Percentiles rank a stretch among this genome's conserved stretches.
Conservation (phyloP, 305 asterid genomes). For the Ruellia speciosa region DNA sequence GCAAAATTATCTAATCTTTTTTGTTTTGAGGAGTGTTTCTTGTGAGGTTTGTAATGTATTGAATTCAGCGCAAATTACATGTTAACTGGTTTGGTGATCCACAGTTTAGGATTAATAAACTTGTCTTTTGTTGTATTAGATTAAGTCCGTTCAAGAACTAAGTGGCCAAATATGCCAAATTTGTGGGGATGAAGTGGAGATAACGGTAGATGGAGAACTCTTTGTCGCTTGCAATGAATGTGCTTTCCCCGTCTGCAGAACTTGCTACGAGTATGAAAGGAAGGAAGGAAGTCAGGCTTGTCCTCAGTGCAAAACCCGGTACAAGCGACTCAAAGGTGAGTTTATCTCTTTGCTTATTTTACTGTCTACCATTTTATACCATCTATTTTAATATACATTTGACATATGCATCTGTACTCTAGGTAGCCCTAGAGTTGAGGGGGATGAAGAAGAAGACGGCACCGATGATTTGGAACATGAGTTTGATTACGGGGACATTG, state of each 20-base stretch:
- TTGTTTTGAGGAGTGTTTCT: not conserved
- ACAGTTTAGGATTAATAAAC: not conserved
- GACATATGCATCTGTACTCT: conserved; percentile 15
- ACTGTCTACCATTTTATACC: not conserved
- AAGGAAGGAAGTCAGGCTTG: conserved; percentile 58
- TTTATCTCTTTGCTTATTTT: not conserved
- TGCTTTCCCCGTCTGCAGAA: conserved; percentile 62
- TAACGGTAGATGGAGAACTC: conserved; percentile 44
- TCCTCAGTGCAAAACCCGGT: conserved; percentile 68
- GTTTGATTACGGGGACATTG: conserved; percentile 36
- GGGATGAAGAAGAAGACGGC: conserved; percentile 65
- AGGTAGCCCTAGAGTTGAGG: conserved; percentile 72
- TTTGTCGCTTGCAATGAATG: conserved; percentile 77
- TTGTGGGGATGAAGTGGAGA: conserved; percentile 59
- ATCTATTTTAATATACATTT: not conserved
- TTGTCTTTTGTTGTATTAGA: conserved; percentile 25
- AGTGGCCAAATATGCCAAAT: conserved; percentile 56
- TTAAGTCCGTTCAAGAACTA: conserved; percentile 52
- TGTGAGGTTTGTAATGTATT: not conserved
- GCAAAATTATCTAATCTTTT: no score
- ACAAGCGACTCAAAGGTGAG: conserved; percentile 60
- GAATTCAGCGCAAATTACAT: not conserved
- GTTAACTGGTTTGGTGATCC: not conserved
- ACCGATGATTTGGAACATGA: conserved; percentile 59
- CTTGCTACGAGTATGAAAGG: conserved; percentile 61